These are phyloP conservation scores for Heterobasidion irregulare DNA, from an alignment of 1,284 basidiomycete species.

Conservation along the genomic window DNA sequence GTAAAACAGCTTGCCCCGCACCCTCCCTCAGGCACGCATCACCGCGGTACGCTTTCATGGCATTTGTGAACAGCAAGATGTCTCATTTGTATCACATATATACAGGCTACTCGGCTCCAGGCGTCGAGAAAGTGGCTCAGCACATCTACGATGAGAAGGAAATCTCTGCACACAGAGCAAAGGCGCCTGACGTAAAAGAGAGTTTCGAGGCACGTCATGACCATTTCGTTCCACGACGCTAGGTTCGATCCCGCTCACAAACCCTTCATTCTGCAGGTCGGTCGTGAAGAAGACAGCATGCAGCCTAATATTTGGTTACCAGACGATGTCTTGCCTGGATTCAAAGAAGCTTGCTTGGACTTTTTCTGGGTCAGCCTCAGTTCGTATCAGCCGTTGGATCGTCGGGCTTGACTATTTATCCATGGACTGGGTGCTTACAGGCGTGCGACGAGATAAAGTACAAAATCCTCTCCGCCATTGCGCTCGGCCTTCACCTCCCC, in stretches of 20 bases:
- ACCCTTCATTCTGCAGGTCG: constrained; percentile 19
- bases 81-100: neutral
- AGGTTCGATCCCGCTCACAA: neutral
- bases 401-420: neutral
- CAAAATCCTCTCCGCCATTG: constrained; percentile 38
- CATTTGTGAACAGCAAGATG: too few relatives aligned
- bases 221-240: neutral
- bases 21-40: constrained; percentile 42
- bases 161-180: constrained; percentile 24
- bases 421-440: constrained; percentile 6
- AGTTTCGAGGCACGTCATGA: constrained; percentile 36
- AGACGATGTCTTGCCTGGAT: constrained; percentile 43
- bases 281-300: constrained; percentile 33
- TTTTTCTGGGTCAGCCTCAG: constrained; percentile 40
- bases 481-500: constrained; percentile 36
- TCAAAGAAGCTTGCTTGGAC: constrained; percentile 39
- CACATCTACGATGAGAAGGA: constrained; percentile 32
- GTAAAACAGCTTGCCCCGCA: constrained; percentile 50
- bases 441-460: constrained; percentile 36
- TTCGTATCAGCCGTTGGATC: too few relatives aligned
- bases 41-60: constrained; percentile 29
- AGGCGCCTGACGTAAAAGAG: constrained; percentile 44
- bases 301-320: constrained; percentile 56
- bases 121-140: constrained; percentile 36
- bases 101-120: constrained; percentile 39